Base-by-base conservation (phyloP, 768 basidiomycete species). In the Mycena indigotica region DNA sequence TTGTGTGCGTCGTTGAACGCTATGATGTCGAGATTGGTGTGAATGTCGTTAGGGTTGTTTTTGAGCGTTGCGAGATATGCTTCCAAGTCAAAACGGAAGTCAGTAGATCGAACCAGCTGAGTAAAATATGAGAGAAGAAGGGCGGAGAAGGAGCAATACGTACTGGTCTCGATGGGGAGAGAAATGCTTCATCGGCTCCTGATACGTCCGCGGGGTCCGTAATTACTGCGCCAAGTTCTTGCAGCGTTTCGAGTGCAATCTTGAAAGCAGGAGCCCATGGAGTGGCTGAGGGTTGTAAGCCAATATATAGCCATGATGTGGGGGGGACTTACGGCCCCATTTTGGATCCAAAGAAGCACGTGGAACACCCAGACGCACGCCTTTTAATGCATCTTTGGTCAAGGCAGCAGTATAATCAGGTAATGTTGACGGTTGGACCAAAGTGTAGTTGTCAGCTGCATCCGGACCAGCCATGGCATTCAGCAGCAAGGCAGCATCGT, bases 151-250 rank as follows among this genome's bases (percentile, higher is more conserved):
- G 28, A 39, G 13, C 50, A 23, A 13, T 23, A n/a, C 26, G 10
- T 13, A 46, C 56, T 16, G 5, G n/a, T 28, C 8, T 38, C 21
- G 52, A 25, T 8, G 25, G 10, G 35, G 38, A 41, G 23, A 10
- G 1, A 28, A 52, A 10, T 16, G 72, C 66, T 52, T 75, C 75
- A 0, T 71, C 66, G 12, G 75, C 74, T 26, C 75, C 72, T 1
- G 77, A 70, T 21, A 81, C 70, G 38, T 80, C 75, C 4, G 77
- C 75, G 1, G 79, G 78, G 56, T 82, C 80, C 15, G 80, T 71
- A 19, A 82, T 71, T 5, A 73, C 73, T 6, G 80, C 80, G 16
- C 80, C 81, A 3, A 80, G 69, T 2, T 58, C 56, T 2, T 71
- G 66, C 23, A 81, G 66, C 17, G 70, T 66, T 32, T 71, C 70